phyloP scores from a whole-genome alignment of 2,329 filamentous ascomycete genomes.

The Pestalotiopsis sp. region DNA sequence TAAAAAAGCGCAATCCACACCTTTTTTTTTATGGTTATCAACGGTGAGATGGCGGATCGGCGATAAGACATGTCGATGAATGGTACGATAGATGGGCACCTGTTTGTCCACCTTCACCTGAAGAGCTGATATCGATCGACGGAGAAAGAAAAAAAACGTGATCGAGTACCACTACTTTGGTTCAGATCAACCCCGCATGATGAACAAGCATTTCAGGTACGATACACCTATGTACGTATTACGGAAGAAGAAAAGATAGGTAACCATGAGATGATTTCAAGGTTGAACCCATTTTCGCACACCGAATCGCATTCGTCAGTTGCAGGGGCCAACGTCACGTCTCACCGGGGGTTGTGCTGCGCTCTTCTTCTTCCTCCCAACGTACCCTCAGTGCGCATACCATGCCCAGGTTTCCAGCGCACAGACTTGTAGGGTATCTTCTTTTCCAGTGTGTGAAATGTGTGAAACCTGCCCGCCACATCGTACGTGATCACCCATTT shows the following conservation, averaged over 20 bases:
- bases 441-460: not conserved
- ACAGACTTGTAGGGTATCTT: not conserved
- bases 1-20: too few relatives aligned
- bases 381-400: not conserved
- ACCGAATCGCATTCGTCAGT: not conserved
- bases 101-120: not conserved
- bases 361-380: not conserved
- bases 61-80: too few relatives aligned
- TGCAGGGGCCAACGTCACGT: not conserved
- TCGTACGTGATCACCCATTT: not conserved
- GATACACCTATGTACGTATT: too few relatives aligned
- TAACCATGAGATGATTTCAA: not conserved
- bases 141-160: not conserved
- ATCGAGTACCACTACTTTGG: not conserved
- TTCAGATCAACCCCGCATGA: not conserved
- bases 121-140: not conserved
- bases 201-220: not conserved
- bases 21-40: too few relatives aligned
- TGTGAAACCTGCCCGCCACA: not conserved
- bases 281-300: not conserved
- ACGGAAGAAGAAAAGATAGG: not conserved
- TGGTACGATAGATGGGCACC: too few relatives aligned
- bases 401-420: not conserved
- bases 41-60: too few relatives aligned
- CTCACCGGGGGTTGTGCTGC: not conserved